Evolutionary conservation across 345 rosid genomes (phyloP).

Genomic region (Raphanus sativus): DNA sequence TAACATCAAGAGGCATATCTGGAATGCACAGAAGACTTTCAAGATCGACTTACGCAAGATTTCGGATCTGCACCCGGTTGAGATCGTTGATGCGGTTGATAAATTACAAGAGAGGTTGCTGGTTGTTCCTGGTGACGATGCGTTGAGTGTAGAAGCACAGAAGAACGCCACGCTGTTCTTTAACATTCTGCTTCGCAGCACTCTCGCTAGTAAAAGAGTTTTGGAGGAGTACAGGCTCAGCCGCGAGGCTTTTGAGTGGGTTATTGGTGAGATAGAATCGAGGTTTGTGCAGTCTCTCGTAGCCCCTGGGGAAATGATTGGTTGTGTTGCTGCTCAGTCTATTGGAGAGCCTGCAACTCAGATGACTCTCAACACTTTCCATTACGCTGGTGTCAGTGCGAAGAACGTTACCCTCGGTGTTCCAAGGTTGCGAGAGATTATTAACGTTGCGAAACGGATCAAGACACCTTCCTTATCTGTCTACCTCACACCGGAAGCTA

Average conservation of each 20-base stretch:
- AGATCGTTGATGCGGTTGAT: conserved; percentile 93
- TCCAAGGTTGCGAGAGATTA: conserved; percentile 92
- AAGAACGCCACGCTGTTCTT: conserved; percentile 98
- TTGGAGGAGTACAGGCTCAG: conserved; percentile 92
- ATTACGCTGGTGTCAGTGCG: conserved; percentile 99
- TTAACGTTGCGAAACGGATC: conserved; percentile 91
- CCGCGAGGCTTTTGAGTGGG: conserved; percentile 98
- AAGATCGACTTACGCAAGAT: conserved; percentile 71
- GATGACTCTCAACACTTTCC: conserved; percentile 98
- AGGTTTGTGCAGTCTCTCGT: conserved; percentile 87
- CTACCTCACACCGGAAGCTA: conserved; percentile 68
- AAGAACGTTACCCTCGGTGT: conserved; percentile 99
- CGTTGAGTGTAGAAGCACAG: conserved; percentile 93
- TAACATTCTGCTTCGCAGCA: conserved; percentile 89
- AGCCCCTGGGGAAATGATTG: conserved; percentile 99
- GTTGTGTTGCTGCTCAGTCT: conserved; percentile 98
- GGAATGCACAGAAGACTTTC: conserved; percentile 98
- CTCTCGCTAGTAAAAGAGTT: conserved; percentile 95
- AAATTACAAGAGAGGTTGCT: conserved; percentile 90
- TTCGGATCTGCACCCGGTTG: conserved; percentile 94
- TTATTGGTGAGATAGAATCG: conserved; percentile 93
- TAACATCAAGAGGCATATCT: conserved; percentile 88
- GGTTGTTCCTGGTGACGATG: conserved; percentile 95
- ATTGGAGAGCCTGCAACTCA: conserved; percentile 99
- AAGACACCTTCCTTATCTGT: conserved; percentile 95